A percentile compares a stretch with the other conserved stretches of the same genome.
Conservation (phyloP, 352 stramenopile species). For the Pythium coloratum region DNA sequence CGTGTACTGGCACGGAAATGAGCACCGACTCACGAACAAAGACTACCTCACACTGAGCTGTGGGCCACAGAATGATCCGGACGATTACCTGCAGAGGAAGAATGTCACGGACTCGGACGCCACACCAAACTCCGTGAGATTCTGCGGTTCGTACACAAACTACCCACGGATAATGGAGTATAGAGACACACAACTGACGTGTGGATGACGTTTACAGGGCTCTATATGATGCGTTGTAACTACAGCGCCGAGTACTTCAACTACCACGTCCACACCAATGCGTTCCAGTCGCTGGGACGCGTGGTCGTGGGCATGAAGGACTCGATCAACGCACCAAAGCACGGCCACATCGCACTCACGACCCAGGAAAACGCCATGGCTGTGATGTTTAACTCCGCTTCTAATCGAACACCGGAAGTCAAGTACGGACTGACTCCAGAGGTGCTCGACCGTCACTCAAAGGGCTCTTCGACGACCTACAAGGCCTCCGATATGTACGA, state of each 20-base stretch:
- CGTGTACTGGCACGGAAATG: constrained; percentile 39
- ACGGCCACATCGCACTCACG: constrained; percentile 69
- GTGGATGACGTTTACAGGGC: background rate
- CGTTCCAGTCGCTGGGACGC: constrained; percentile 32
- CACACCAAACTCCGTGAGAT: constrained; percentile 45
- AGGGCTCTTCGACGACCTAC: constrained; percentile 59
- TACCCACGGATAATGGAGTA: too few relatives aligned
- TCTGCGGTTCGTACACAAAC: constrained; percentile 29
- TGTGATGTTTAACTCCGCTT: constrained; percentile 74
- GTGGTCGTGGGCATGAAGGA: constrained; percentile 52
- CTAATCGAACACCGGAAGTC: constrained; percentile 39
- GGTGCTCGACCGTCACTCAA: constrained; percentile 25
- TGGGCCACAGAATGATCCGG: constrained; percentile 42
- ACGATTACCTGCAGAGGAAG: constrained; percentile 47
- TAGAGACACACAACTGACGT: background rate
- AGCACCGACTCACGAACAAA: constrained; percentile 15
- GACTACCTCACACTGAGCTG: constrained; percentile 76
- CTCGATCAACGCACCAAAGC: constrained; percentile 57
- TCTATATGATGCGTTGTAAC: constrained; percentile 77
- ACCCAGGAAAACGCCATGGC: constrained; percentile 53
- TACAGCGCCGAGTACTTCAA: constrained; percentile 67
- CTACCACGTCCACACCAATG: constrained; percentile 25
- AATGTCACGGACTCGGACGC: constrained; percentile 37
- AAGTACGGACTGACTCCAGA: constrained; percentile 39
- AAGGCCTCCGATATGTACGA: constrained; percentile 51